phyloP scores from a whole-genome alignment of 306 rosid genomes.

The Astragalus glycyphyllos region DNA sequence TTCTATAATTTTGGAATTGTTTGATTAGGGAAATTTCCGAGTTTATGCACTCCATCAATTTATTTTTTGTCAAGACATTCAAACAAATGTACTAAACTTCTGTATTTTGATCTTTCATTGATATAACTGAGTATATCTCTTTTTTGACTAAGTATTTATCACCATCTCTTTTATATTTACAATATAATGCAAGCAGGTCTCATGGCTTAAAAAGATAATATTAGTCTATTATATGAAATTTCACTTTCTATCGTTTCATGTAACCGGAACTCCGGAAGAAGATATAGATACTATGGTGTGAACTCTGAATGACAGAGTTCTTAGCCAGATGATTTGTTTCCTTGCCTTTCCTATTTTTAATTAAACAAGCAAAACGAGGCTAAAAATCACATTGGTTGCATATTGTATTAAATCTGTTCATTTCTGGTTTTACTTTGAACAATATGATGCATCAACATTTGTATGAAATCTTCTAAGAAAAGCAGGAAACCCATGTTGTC shows the following conservation, averaged over 20 bases:
- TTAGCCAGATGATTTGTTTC: not conserved
- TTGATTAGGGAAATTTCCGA: slow-evolving; percentile 9
- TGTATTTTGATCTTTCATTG: slow-evolving; percentile 23
- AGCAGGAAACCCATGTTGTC: not conserved
- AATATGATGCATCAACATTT: slow-evolving; percentile 11
- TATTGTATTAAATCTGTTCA: not conserved
- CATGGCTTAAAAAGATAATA: not conserved
- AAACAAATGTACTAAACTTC: not conserved
- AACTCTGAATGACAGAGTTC: slow-evolving; percentile 10
- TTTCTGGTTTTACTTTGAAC: slow-evolving; percentile 1
- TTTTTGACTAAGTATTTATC: not conserved
- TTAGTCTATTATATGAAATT: not conserved
- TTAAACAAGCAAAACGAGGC: slow-evolving; percentile 4
- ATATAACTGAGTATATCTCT: not conserved
- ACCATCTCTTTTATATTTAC: slow-evolving; percentile 6
- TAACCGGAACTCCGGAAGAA: not conserved
- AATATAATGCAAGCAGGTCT: not conserved
- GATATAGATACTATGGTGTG: slow-evolving; percentile 14
- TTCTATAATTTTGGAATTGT: slow-evolving; percentile 14
- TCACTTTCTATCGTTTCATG: slow-evolving; percentile 6
- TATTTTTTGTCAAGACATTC: slow-evolving; percentile 30
- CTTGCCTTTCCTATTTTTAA: not conserved
- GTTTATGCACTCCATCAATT: slow-evolving; percentile 8
- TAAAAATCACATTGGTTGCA: slow-evolving; percentile 18
- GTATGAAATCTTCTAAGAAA: slow-evolving; percentile 10